Evolutionary conservation across 805 yeast species (phyloP), one percentile per base, ranked within the genome.

Genomic region (Saccharomycodes ludwigii): DNA sequence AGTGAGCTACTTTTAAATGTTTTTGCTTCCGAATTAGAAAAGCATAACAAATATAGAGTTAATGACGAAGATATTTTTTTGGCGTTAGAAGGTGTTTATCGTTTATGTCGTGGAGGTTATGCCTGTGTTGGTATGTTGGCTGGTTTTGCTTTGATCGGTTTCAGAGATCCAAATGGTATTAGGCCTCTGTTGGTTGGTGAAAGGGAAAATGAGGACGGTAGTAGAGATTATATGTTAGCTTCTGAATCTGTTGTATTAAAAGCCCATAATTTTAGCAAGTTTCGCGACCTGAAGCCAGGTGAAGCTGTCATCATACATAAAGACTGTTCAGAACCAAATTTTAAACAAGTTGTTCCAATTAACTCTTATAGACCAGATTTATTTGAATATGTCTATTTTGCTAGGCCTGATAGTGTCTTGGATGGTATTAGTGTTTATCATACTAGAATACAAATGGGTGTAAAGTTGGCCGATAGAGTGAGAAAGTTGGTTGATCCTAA

Each of bases 361-460:
- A 65, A 67, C 51, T 59, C 77, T 2, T 86, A 85, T 58, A 76
- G 95, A 11, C 98, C 98, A 6, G 97, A 93, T 61, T 75, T 91
- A 40, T 91, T 91, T 48, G 98, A 91, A 59, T 91, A 86, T 54
- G 98, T 91, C 28, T 91, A 91, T 60, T 91, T 91, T 64, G 97
- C 98, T 12, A 75, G 98, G 53, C 96, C 97, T 0, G 98, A 91
- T 54, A 78, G 94, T 25, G 94, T 91, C 18, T 59, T 86, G 39
- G 98, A 91, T 56, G 98, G 97, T n/a, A 80, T 91, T 28, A 80
- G 94, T 12, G 97, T 91, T 14, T 91, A 91, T 58, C 75, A 86
- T 46, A 77, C 94, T 21, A 76, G 97, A 55, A 67, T 91, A 39
- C 84, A 74, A 40, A 91, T 91, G 98, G 98, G 98, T 47, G 75